Conservation (phyloP, 495 filamentous ascomycete species). For the Cercophora scortea region DNA sequence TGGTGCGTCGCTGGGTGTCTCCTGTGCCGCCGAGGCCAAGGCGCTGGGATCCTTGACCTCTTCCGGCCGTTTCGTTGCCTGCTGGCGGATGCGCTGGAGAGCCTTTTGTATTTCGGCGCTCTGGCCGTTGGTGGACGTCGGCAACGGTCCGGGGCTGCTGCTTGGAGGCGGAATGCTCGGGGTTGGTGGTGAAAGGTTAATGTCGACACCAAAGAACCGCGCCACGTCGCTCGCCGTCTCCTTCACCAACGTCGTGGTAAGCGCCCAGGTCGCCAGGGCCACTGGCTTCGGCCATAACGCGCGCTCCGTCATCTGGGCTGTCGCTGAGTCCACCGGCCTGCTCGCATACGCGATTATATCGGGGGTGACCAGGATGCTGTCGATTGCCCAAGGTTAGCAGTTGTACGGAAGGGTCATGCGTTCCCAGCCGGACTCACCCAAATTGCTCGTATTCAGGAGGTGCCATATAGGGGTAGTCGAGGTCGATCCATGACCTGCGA, state of each 20-base stretch:
- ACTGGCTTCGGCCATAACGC: slow-evolving; percentile 28
- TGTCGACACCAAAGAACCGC: slow-evolving; percentile 23
- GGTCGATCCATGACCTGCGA: slow-evolving; percentile 27
- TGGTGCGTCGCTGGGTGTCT: not conserved
- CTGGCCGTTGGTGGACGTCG: not conserved
- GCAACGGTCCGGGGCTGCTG: not conserved
- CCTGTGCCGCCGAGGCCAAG: not conserved
- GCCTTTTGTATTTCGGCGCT: slow-evolving; percentile 14
- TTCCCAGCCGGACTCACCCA: slow-evolving; percentile 23
- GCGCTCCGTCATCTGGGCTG: slow-evolving; percentile 20
- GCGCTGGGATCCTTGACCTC: slow-evolving; percentile 15
- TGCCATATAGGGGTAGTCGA: slow-evolving; percentile 30
- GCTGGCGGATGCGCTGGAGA: slow-evolving; percentile 19
- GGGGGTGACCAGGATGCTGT: slow-evolving; percentile 25
- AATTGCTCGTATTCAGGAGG: slow-evolving; percentile 31
- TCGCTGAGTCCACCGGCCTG: slow-evolving; percentile 19
- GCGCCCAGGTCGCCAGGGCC: slow-evolving; percentile 24
- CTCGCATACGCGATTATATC: slow-evolving; percentile 20
- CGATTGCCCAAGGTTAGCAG: not conserved
- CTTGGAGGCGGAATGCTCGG: too few species aligned
- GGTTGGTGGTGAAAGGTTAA: not conserved
- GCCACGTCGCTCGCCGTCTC: slow-evolving; percentile 21
- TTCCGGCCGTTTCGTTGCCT: slow-evolving; percentile 23
- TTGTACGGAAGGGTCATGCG: not conserved
- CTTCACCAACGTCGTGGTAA: slow-evolving; percentile 21